Evolutionary conservation across 176 grass and related monocot species (phyloP).

Genomic region (Saccharum officinarum): DNA sequence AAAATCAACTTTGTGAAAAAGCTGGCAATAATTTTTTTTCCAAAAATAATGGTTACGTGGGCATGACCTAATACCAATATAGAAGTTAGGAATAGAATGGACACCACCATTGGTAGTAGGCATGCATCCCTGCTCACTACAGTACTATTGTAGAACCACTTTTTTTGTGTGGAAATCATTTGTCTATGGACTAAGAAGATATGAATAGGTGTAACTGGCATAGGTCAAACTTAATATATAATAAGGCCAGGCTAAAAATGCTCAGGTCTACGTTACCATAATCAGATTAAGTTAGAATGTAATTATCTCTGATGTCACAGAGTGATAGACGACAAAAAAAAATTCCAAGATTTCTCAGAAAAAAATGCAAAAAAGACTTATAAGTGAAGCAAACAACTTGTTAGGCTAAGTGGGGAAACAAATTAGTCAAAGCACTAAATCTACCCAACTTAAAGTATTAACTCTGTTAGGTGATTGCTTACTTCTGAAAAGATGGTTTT

Average conservation of each 20-base stretch:
- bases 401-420: not conserved
- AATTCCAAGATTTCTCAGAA: not conserved
- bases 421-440: slow-evolving; percentile 5
- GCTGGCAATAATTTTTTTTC: not conserved
- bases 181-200: not conserved
- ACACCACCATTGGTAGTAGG: not conserved
- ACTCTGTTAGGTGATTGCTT: slow-evolving; percentile 29
- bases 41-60: not conserved
- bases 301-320: not conserved
- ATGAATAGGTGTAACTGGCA: not conserved
- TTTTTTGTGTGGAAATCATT: not conserved
- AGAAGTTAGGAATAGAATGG: slow-evolving; percentile 3
- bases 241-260: not conserved
- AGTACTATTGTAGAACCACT: not conserved
- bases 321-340: not conserved
- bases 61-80: not conserved
- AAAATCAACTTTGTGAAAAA: not conserved
- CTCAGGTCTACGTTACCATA: not conserved
- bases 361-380: not conserved
- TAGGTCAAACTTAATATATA: not conserved
- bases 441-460: not conserved
- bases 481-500: slow-evolving; percentile 99
- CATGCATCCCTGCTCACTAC: not conserved
- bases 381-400: slow-evolving; percentile 5
- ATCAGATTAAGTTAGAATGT: too few relatives aligned